phyloP scores from a whole-genome alignment of 345 rosid species.

The Eucalyptus guilfoylei region DNA sequence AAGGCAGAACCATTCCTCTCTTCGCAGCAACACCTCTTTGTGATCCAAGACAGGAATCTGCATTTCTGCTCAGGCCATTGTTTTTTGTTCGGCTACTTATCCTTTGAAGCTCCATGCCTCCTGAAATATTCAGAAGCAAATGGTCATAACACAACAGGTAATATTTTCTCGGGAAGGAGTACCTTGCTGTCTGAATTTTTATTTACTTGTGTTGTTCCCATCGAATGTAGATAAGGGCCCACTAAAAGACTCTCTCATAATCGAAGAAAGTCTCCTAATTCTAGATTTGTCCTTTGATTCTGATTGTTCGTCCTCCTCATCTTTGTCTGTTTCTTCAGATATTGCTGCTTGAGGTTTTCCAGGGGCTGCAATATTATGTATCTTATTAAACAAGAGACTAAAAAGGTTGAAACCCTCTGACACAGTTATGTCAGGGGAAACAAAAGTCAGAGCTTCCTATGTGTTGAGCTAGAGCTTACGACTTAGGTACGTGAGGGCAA shows the following conservation, averaged over 20 bases:
- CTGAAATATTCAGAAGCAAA: slow-evolving; percentile 3
- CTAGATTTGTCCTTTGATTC: slow-evolving; percentile 15
- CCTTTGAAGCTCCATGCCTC: slow-evolving; percentile 20
- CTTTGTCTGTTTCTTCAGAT: slow-evolving; percentile 35
- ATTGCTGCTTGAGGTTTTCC: slow-evolving; percentile 43
- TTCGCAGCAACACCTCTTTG: slow-evolving; percentile 23
- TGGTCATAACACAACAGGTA: background rate
- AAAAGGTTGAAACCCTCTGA: background rate
- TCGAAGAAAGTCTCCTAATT: slow-evolving; percentile 7
- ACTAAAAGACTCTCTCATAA: slow-evolving; percentile 5
- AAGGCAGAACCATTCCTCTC: slow-evolving; percentile 52
- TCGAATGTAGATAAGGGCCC: slow-evolving; percentile 21
- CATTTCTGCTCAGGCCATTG: slow-evolving; percentile 9
- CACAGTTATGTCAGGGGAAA: background rate
- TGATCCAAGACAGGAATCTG: slow-evolving; percentile 1
- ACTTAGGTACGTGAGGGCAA: slow-evolving; percentile 46
- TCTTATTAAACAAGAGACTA: background rate
- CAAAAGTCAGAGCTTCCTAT: background rate
- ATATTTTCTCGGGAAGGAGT: background rate
- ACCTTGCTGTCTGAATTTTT: background rate
- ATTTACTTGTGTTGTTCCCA: slow-evolving; percentile 37
- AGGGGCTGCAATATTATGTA: background rate
- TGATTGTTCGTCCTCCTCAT: slow-evolving; percentile 10
- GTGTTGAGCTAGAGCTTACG: slow-evolving; percentile 23
- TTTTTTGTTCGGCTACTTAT: slow-evolving; percentile 15